A percentile compares a stretch with the other conserved stretches of the same genome.
These are phyloP conservation scores for Adenanthera pavonina DNA, from an alignment of 306 rosid species.

Conservation along the genomic window DNA sequence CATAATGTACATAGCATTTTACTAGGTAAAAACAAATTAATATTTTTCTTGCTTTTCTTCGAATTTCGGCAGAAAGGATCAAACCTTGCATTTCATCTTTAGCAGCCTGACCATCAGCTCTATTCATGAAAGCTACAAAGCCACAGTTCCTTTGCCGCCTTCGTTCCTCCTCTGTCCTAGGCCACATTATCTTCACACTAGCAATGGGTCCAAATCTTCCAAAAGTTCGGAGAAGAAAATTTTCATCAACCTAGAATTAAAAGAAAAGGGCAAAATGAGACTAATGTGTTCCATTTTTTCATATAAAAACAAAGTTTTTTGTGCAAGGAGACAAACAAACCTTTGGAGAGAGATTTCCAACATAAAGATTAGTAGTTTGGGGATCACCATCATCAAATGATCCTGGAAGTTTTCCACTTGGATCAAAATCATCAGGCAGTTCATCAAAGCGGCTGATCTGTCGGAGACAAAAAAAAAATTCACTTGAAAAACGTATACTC, in stretches of 20 bases:
- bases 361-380: slow-evolving; percentile 96
- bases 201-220: slow-evolving; percentile 99
- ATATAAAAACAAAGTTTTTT: slow-evolving; percentile 22
- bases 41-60: neutral
- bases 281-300: slow-evolving; percentile 3
- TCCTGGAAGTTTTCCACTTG: slow-evolving; percentile 96
- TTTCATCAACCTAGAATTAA: slow-evolving; percentile 84
- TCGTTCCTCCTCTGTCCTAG: slow-evolving; percentile 99
- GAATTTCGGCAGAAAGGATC: slow-evolving; percentile 34
- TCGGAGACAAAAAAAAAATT: slow-evolving; percentile 37
- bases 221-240: slow-evolving; percentile 96
- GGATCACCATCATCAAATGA: slow-evolving; percentile 99
- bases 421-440: slow-evolving; percentile 94
- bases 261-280: slow-evolving; percentile 38
- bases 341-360: slow-evolving; percentile 98
- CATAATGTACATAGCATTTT: slow-evolving; percentile 12
- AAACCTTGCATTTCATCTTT: slow-evolving; percentile 99
- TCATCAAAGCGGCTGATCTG: slow-evolving; percentile 95
- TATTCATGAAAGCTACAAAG: slow-evolving; percentile 99
- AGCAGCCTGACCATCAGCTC: slow-evolving; percentile 98
- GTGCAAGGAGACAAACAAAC: slow-evolving; percentile 47
- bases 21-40: neutral
- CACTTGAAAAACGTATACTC: slow-evolving; percentile 27
- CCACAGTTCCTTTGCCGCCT: slow-evolving; percentile 99
- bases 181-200: slow-evolving; percentile 99